These are phyloP conservation scores for Larix kaempferi DNA, from an alignment of 75 land plant genomes.

Conservation along the genomic window DNA sequence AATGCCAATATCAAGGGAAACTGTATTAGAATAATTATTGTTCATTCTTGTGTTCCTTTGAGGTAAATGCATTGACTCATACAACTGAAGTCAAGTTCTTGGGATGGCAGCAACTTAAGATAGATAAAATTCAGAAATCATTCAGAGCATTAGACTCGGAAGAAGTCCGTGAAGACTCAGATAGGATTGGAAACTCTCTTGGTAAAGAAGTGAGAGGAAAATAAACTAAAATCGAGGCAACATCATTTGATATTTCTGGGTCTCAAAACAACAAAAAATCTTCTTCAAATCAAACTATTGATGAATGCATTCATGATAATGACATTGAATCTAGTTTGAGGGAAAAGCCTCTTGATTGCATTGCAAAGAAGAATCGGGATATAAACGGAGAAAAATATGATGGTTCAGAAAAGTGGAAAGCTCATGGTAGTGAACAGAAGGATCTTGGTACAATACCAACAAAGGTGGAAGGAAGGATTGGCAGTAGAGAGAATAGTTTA, in stretches of 20 bases:
- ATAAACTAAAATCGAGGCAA: conserved; percentile 8
- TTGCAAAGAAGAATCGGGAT: neutral
- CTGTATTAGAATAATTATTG: neutral
- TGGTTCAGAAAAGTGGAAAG: neutral
- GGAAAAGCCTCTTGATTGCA: conserved; percentile 6
- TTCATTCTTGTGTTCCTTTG: neutral
- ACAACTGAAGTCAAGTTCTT: conserved; percentile 40
- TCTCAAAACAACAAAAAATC: neutral
- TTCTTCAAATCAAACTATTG: neutral
- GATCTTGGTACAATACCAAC: too few relatives aligned
- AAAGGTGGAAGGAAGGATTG: too few relatives aligned
- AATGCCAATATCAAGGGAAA: neutral
- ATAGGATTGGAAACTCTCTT: neutral
- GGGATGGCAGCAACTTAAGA: conserved; percentile 16
- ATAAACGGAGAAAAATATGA: neutral
- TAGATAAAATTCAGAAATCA: conserved; percentile 19
- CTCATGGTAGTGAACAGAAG: too few relatives aligned
- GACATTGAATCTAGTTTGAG: neutral
- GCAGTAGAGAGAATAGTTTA: too few relatives aligned
- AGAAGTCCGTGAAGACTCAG: conserved; percentile 10
- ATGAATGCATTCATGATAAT: neutral
- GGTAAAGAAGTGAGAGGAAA: conserved; percentile 8
- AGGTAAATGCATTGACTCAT: conserved; percentile 86
- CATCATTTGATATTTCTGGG: neutral
- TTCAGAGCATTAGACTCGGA: conserved; percentile 14